These are phyloP conservation scores for Spergularia bocconei DNA, from an alignment of 148 eudicot genomes.

Conservation along the genomic window DNA sequence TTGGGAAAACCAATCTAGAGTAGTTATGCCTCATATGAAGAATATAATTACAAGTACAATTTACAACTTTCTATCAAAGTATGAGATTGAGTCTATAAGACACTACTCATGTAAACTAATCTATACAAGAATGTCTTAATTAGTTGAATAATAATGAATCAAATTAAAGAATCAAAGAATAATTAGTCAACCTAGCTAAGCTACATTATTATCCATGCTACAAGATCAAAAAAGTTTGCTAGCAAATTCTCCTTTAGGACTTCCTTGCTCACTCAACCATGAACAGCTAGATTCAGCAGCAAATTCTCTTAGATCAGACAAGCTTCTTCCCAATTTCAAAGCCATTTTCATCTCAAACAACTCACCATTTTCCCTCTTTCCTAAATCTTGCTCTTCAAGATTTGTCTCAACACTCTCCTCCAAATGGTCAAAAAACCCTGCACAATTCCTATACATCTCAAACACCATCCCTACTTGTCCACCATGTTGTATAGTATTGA, in stretches of 20 bases:
- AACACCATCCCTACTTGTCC: slow-evolving; percentile 79
- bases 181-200: slow-evolving; percentile 10
- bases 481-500: slow-evolving; percentile 56
- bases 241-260: slow-evolving; percentile 22
- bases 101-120: too few relatives aligned
- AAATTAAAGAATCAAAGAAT: slow-evolving; percentile 4
- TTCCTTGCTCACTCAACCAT: neutral
- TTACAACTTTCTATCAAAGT: too few relatives aligned
- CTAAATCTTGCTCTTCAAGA: slow-evolving; percentile 32
- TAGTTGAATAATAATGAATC: neutral
- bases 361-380: slow-evolving; percentile 27
- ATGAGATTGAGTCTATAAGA: too few relatives aligned
- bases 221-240: slow-evolving; percentile 19
- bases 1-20: too few relatives aligned
- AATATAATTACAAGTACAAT: too few relatives aligned
- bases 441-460: slow-evolving; percentile 68
- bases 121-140: too few relatives aligned
- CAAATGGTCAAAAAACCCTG: slow-evolving; percentile 42
- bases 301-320: slow-evolving; percentile 28
- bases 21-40: too few relatives aligned
- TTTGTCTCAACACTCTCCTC: slow-evolving; percentile 37
- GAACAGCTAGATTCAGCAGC: slow-evolving; percentile 13
- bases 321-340: slow-evolving; percentile 40
- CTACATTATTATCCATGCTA: neutral
- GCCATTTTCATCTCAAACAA: slow-evolving; percentile 44